A percentile compares a stretch with the other conserved stretches of the same genome.
Evolutionary conservation across 1,284 basidiomycete genomes (phyloP).

Genomic region (Tranzscheliella williamsii): DNA sequence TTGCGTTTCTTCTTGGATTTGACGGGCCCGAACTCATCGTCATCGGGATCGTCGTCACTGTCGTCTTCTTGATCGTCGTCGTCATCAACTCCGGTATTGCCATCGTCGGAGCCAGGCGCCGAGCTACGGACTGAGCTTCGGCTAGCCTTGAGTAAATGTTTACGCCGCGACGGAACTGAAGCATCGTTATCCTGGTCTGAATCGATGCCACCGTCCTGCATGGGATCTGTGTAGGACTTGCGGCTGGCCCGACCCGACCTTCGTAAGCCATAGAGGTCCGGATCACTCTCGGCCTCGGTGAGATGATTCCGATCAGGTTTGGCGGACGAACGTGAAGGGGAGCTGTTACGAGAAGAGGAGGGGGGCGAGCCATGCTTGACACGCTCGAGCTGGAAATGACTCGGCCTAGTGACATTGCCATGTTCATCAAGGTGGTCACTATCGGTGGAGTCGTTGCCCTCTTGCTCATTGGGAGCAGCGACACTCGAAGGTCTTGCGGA

Average conservation of each 20-base stretch:
- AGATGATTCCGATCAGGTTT: constrained; percentile 38
- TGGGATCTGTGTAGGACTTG: constrained; percentile 37
- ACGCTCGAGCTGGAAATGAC: constrained; percentile 29
- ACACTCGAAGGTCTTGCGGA: constrained; percentile 9
- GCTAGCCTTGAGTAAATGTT: constrained; percentile 25
- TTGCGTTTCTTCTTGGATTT: constrained; percentile 12
- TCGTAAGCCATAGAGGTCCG: constrained; percentile 61
- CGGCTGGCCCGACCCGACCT: constrained; percentile 60
- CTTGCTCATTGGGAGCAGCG: constrained; percentile 1
- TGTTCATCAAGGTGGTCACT: constrained; percentile 2
- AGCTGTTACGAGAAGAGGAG: constrained; percentile 25
- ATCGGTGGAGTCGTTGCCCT: neutral
- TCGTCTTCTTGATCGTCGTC: constrained; percentile 70
- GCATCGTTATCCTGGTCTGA: constrained; percentile 12
- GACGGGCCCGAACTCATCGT: constrained; percentile 35
- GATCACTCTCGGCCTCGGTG: constrained; percentile 50
- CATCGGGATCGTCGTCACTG: constrained; percentile 74
- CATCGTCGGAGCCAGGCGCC: constrained; percentile 59
- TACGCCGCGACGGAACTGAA: constrained; percentile 24
- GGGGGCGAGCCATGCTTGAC: constrained; percentile 12
- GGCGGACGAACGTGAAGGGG: constrained; percentile 24
- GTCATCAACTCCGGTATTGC: constrained; percentile 63
- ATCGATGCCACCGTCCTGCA: constrained; percentile 29
- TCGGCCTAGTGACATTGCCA: constrained; percentile 4
- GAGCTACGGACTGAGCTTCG: constrained; percentile 27